Conservation (phyloP, 306 rosid genomes). For the Sphenostylis stenocarpa region DNA sequence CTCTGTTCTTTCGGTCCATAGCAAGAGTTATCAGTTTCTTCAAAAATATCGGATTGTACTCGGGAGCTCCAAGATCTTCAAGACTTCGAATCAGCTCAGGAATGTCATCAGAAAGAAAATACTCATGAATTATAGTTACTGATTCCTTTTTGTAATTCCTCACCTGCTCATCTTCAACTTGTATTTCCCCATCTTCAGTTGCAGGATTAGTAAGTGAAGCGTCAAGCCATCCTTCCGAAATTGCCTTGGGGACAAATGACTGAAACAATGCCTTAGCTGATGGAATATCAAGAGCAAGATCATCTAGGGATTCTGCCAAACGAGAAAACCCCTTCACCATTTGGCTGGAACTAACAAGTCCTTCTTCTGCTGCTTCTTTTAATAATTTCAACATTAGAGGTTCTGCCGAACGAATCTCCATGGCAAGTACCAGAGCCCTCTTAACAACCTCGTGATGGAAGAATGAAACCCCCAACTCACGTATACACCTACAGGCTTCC, state of each 20-base stretch:
- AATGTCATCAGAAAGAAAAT: constrained; percentile 92
- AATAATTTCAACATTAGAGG: constrained; percentile 65
- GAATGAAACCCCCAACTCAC: constrained; percentile 92
- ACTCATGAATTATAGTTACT: constrained; percentile 88
- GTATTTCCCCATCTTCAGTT: constrained; percentile 59
- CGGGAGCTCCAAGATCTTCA: constrained; percentile 82
- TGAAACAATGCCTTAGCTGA: constrained; percentile 70
- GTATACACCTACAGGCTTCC: constrained; percentile 93
- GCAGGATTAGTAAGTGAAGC: constrained; percentile 61
- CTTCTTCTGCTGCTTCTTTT: constrained; percentile 96
- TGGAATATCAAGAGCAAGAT: constrained; percentile 96
- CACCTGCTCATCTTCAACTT: constrained; percentile 60
- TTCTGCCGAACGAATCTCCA: constrained; percentile 79
- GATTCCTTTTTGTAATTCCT: constrained; percentile 78
- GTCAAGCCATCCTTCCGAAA: constrained; percentile 95
- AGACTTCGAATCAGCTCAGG: constrained; percentile 91
- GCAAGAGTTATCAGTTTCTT: constrained; percentile 95
- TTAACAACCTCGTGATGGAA: constrained; percentile 99
- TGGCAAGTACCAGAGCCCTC: constrained; percentile 83
- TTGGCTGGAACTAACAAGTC: constrained; percentile 93
- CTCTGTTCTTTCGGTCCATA: constrained; percentile 94
- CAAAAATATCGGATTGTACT: constrained; percentile 80
- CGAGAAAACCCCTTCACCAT: constrained; percentile 96
- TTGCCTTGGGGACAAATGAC: constrained; percentile 73
- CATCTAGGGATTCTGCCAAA: constrained; percentile 88